phyloP scores from a whole-genome alignment of 2,329 filamentous ascomycete genomes.

The Cladosporium cucumerinum region DNA sequence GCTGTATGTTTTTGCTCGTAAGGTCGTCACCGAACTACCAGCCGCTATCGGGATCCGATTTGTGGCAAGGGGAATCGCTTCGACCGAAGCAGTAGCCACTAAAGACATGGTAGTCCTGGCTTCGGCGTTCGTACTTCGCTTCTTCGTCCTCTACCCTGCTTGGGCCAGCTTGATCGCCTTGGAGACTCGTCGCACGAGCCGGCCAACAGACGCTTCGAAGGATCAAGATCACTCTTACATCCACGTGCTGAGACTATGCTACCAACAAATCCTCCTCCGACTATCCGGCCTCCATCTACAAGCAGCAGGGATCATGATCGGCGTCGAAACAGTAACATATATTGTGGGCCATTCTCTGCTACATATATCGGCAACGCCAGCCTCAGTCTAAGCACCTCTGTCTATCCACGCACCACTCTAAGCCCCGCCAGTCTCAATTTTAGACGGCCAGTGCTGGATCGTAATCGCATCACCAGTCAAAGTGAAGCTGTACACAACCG shows the following conservation, averaged over 20 bases:
- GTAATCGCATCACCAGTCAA: conserved; percentile 42
- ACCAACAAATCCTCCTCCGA: not conserved
- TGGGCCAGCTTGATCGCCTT: not conserved
- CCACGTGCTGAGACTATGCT: not conserved
- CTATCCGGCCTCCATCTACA: not conserved
- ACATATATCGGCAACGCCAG: not conserved
- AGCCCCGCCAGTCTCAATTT: not conserved
- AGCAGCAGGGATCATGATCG: conserved; percentile 1
- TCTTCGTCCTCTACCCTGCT: not conserved
- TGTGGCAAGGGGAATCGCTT: not conserved
- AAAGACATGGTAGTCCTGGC: not conserved
- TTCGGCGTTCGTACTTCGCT: not conserved
- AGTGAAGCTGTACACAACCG: conserved; percentile 27
- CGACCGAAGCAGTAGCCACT: not conserved
- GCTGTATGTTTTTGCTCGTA: not conserved
- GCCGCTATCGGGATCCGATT: not conserved
- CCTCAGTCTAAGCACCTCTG: not conserved
- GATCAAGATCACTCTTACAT: not conserved
- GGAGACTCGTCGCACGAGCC: not conserved
- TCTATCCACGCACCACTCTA: not conserved
- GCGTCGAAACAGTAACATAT: not conserved
- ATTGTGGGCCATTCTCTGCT: not conserved
- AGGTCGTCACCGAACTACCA: not conserved
- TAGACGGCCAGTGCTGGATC: conserved; percentile 39
- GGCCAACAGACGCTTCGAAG: not conserved